Evolutionary conservation across 768 basidiomycete genomes (phyloP).

Genomic region (Gloeophyllum trabeum): DNA sequence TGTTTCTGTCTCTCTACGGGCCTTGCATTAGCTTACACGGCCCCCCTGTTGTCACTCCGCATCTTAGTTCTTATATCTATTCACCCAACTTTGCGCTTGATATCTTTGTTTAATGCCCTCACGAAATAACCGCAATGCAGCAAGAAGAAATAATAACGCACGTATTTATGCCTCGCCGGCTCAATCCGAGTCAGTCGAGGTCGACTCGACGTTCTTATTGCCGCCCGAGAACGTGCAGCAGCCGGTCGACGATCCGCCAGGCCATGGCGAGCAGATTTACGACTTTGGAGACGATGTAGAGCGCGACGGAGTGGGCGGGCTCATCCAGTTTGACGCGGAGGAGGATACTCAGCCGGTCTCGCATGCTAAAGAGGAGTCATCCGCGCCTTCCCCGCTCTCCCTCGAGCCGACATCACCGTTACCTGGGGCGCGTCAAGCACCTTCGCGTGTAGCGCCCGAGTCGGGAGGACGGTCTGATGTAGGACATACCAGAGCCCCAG

Average conservation of each 20-base stretch:
- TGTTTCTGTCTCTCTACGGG: constrained; percentile 1
- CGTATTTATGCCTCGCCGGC: constrained; percentile 5
- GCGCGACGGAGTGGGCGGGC: background rate
- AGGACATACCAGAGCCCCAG: constrained; percentile 3
- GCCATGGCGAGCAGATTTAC: no score
- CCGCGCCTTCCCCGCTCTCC: background rate
- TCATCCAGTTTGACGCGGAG: background rate
- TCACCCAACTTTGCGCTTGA: constrained; percentile 3
- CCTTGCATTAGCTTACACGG: constrained; percentile 13
- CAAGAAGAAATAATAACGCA: constrained; percentile 5
- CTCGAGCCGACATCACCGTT: background rate
- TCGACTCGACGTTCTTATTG: constrained; percentile 8
- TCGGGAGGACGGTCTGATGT: background rate
- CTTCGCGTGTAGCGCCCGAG: background rate
- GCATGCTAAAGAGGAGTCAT: background rate
- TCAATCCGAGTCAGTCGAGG: constrained; percentile 2
- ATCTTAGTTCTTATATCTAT: constrained; percentile 3
- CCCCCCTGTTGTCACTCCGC: constrained; percentile 1
- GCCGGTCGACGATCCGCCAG: background rate
- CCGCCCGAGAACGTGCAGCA: constrained; percentile 5
- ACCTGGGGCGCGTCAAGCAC: no score
- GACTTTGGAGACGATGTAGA: background rate
- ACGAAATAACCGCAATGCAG: constrained; percentile 14
- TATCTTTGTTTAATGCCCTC: constrained; percentile 16
- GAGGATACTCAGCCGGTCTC: no score